A percentile compares a stretch with the other conserved stretches of the same genome.
These are phyloP conservation scores for Microcyclospora pomicola DNA, from an alignment of 2,329 filamentous ascomycete genomes.

Conservation along the genomic window DNA sequence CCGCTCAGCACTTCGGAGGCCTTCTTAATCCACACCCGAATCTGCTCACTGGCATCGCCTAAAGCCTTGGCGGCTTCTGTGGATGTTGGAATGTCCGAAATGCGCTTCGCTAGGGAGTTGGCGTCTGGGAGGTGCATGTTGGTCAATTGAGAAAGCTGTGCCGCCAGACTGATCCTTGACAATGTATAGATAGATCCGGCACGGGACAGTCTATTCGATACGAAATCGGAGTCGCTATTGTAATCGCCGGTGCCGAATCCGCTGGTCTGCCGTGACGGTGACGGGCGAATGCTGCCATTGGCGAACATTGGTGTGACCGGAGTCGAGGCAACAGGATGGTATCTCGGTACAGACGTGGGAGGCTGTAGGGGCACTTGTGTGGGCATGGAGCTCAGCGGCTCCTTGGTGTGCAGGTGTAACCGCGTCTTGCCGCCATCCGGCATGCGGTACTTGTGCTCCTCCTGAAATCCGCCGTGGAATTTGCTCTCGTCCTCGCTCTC, in stretches of 20 bases:
- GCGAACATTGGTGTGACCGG: not conserved
- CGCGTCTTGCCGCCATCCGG: slow-evolving; percentile 55
- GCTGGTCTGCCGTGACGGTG: slow-evolving; percentile 3
- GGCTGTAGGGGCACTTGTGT: slow-evolving; percentile 4
- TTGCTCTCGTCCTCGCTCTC: slow-evolving; percentile 35
- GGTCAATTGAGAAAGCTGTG: slow-evolving; percentile 82
- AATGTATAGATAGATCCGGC: slow-evolving; percentile 87
- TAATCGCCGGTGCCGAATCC: slow-evolving; percentile 14
- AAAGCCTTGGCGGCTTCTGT: slow-evolving; percentile 71
- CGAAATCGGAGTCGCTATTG: slow-evolving; percentile 50
- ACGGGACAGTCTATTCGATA: slow-evolving; percentile 47
- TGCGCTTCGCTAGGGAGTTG: slow-evolving; percentile 65
- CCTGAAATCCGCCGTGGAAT: slow-evolving; percentile 34
- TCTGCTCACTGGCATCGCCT: slow-evolving; percentile 79
- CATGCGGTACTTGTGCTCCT: slow-evolving; percentile 60
- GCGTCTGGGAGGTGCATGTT: slow-evolving; percentile 81
- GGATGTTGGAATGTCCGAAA: slow-evolving; percentile 72
- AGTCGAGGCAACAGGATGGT: slow-evolving; percentile 23
- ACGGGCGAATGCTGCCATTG: slow-evolving; percentile 14
- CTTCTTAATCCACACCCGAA: slow-evolving; percentile 85
- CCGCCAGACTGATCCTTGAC: slow-evolving; percentile 81
- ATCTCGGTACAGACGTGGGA: slow-evolving; percentile 1
- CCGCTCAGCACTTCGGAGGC: slow-evolving; percentile 79
- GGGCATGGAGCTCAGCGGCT: slow-evolving; percentile 17
- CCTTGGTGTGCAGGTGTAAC: slow-evolving; percentile 17